Base-by-base conservation (phyloP, 305 asterid species). In the Rubia balearica region DNA sequence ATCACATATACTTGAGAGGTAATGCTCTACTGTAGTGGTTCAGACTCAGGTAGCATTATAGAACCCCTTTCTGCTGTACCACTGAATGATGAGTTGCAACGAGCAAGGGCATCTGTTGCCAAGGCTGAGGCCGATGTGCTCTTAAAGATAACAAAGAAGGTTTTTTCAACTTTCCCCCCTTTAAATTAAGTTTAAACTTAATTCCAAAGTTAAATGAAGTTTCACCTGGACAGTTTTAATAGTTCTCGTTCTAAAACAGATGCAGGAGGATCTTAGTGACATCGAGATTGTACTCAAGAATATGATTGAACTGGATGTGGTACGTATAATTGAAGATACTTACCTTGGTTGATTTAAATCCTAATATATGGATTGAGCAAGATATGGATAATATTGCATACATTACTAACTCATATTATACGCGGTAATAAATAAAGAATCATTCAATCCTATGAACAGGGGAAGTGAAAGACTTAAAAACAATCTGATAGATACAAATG, bases 41-140 rank as follows among this genome's bases (percentile, higher is more conserved):
- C 97, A 87, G 97, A 89, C 82, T 79, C 82, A 46, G 97, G 91
- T 80, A 89, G 83, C 79, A 78, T 87, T 66, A 72, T 91, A 2
- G 99, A 94, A 83, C 99, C 99, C 72, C 88, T 94, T 70, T 75
- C 89, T 76, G 97, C 96, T 69, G 95, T 94, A 75, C 89, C 96
- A 61, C 72, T 94, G 63, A 94, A 94, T 80, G 96, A 91, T 82
- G 95, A 89, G 82, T 85, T 94, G 86, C 96, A 88, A 79, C 93
- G 78, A 80, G 96, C 99, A 67, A 86, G 86, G 82, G 83, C 83
- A 67, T 84, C 96, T 62, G 96, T 88, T 70, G 83, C 85, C 63
- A 91, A 87, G 86, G 99, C 96, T 22, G 99, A 89, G 85, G 81
- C 84, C 62, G 97, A 85, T 71, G 96, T 94, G 76, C 96, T 89